A percentile compares a stretch with the other conserved stretches of the same genome.
Conservation (phyloP, 176 grass and related monocot species). For the Carex parvula region DNA sequence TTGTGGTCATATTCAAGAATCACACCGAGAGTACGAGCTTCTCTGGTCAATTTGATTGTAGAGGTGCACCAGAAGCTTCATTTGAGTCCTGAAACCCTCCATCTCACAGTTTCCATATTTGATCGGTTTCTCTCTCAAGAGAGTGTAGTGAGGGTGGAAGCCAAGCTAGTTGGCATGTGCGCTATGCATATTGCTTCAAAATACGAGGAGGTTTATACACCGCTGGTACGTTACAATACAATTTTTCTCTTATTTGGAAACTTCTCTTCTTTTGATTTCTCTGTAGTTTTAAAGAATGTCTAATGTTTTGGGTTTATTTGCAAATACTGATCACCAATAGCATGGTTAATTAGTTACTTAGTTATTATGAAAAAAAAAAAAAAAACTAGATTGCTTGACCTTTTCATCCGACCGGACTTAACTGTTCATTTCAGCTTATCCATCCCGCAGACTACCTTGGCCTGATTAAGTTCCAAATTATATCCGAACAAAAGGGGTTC, state of each 20-base stretch:
- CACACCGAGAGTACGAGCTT: constrained; percentile 68
- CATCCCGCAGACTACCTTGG: not conserved
- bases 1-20: constrained; percentile 56
- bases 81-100: constrained; percentile 71
- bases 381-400: not conserved
- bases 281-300: not conserved
- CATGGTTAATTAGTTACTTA: not conserved
- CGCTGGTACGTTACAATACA: constrained; percentile 43
- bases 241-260: not conserved
- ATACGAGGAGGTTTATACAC: constrained; percentile 75
- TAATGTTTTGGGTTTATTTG: not conserved
- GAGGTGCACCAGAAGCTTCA: constrained; percentile 87
- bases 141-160: constrained; percentile 41
- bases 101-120: constrained; percentile 55
- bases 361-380: not conserved
- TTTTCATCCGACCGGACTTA: not conserved
- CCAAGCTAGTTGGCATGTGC: constrained; percentile 70
- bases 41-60: constrained; percentile 66
- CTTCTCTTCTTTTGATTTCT: not conserved
- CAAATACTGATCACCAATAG: not conserved
- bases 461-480: not conserved
- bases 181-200: constrained; percentile 79
- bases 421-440: not conserved
- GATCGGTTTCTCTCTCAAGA: constrained; percentile 63
- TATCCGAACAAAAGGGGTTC: not conserved